Percentiles rank a stretch among this genome's conserved stretches.
These are phyloP conservation scores for Polyporus arcularius DNA, from an alignment of 768 basidiomycete species.

Conservation along the genomic window DNA sequence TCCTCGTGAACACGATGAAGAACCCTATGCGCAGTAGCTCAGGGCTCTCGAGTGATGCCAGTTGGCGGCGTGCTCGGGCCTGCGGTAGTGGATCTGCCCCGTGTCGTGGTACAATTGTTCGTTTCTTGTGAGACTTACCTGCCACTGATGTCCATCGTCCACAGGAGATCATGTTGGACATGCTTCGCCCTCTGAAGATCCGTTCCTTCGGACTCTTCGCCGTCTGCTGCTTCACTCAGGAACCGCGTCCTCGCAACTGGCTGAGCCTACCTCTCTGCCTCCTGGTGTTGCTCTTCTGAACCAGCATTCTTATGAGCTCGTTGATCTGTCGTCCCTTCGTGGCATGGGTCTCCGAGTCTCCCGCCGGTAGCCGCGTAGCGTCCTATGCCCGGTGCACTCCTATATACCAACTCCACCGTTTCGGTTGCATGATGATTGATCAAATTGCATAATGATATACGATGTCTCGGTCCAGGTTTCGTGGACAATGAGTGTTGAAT, in stretches of 20 bases:
- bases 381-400: too few relatives aligned
- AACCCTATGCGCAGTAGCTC: not conserved
- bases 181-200: not conserved
- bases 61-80: not conserved
- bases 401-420: too few relatives aligned
- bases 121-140: too few relatives aligned
- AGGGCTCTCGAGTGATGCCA: not conserved
- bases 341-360: too few relatives aligned
- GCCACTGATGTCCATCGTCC: not conserved
- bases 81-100: not conserved
- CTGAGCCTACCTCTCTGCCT: not conserved
- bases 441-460: too few relatives aligned
- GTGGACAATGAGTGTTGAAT: too few relatives aligned
- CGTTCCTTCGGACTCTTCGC: constrained; percentile 1
- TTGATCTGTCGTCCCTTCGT: too few relatives aligned
- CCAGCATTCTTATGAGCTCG: too few relatives aligned
- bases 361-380: too few relatives aligned
- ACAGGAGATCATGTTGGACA: not conserved
- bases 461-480: too few relatives aligned
- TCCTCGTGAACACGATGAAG: too few relatives aligned
- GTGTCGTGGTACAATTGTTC: not conserved
- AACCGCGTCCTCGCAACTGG: not conserved
- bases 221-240: not conserved
- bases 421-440: too few relatives aligned
- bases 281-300: not conserved